Conservation (phyloP, 2,329 filamentous ascomycete species). For the Scedosporium minutisporum region DNA sequence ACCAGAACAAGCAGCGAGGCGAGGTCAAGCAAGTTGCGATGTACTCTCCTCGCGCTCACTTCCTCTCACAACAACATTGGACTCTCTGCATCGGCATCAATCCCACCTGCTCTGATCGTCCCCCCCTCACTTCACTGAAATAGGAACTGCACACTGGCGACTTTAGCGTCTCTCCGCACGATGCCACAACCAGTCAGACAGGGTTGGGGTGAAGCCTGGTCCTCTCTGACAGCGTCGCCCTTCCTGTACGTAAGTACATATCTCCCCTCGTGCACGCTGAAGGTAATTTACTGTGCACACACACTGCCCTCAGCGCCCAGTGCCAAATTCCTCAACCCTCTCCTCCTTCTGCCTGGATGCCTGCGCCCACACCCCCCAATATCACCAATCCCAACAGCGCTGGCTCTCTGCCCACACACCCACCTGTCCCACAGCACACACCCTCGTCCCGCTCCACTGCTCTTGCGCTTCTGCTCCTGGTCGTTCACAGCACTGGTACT, state of each 20-base stretch:
- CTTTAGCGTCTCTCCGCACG: slow-evolving; percentile 1
- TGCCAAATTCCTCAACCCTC: neutral
- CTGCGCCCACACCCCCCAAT: neutral
- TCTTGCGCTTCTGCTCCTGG: slow-evolving; percentile 5
- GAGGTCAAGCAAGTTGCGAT: neutral
- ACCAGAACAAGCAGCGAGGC: neutral
- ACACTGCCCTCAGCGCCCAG: neutral
- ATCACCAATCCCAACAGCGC: neutral
- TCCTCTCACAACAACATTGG: neutral
- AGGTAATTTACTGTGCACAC: neutral
- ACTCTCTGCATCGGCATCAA: neutral
- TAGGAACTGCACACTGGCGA: slow-evolving; percentile 1
- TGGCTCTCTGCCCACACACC: slow-evolving; percentile 2
- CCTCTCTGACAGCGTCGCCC: neutral
- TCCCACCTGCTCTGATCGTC: neutral
- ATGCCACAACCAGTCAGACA: neutral
- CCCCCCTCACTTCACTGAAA: slow-evolving; percentile 2
- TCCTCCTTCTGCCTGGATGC: neutral
- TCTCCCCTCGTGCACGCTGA: neutral
- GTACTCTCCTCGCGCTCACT: neutral
- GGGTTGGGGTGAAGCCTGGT: neutral
- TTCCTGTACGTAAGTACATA: neutral
- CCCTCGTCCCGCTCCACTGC: slow-evolving; percentile 7
- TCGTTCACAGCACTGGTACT: neutral
- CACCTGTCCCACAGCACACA: slow-evolving; percentile 5